phyloP scores from a whole-genome alignment of 257 asterid genomes.

The Solanum dulcamara region DNA sequence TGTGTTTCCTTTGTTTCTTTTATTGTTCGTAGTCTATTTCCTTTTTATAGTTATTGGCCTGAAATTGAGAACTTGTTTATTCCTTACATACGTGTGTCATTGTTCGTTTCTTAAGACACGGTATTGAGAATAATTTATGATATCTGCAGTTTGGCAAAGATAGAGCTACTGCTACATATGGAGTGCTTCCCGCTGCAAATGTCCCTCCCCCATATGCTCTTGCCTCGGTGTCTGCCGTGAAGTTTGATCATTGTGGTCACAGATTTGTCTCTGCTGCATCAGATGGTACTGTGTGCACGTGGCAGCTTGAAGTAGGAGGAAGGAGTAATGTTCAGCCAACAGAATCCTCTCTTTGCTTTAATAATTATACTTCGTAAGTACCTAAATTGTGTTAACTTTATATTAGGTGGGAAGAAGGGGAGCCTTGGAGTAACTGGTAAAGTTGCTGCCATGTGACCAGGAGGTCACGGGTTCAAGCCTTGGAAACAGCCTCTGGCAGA shows the following conservation, averaged over 20 bases:
- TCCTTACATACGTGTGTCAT: not conserved
- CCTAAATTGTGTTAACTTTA: not conserved
- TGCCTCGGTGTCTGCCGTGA: conserved; percentile 81
- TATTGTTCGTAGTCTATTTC: not conserved
- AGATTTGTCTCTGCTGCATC: conserved; percentile 86
- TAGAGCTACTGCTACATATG: conserved; percentile 86
- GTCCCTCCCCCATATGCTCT: conserved; percentile 88
- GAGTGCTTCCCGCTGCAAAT: conserved; percentile 96
- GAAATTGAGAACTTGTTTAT: not conserved
- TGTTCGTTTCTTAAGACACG: not conserved
- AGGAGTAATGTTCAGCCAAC: conserved; percentile 81
- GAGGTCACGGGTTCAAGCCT: no score
- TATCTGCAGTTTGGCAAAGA: conserved; percentile 81
- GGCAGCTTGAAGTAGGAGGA: conserved; percentile 99
- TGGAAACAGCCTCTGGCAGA: no score
- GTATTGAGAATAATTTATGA: conserved; percentile 13
- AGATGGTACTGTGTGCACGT: conserved; percentile 94
- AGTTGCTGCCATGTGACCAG: no score
- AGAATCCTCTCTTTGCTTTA: conserved; percentile 83
- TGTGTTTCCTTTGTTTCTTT: not conserved
- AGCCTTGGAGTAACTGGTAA: no score
- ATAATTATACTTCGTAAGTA: conserved; percentile 78
- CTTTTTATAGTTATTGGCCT: not conserved
- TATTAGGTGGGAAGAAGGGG: not conserved
- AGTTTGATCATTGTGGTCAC: conserved; percentile 85